Base-by-base conservation (phyloP, 371 early-diverging fungal genomes). In the Lichtheimia corymbifera region DNA sequence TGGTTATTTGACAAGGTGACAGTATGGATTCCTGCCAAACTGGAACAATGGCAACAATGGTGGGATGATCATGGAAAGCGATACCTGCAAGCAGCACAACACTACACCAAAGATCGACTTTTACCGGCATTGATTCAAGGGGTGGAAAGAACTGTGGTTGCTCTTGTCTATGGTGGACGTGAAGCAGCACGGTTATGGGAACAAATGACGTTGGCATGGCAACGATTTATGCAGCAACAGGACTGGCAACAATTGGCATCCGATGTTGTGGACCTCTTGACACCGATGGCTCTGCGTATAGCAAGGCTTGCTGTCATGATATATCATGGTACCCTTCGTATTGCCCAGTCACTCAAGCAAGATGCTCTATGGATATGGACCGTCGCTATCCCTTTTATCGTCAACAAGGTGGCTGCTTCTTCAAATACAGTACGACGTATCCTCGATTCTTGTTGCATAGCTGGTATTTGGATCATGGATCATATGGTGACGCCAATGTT, bases 1-100 rank as follows among this genome's bases (percentile, higher is more conserved):
- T 78, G 75, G 75, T 54, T 78, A 2, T 78, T 69, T 54, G 66
- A 74, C 9, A 68, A 53, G 5, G 65, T 67, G 9, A 78, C 75
- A 0, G 62, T 67, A 0, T 59, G 64, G 28, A 3, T 78, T 15
- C 79, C 79, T 2, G 20, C 25, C 0, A 62, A 53, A 22, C 35
- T 58, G 3, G 53, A 61, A 4, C 49, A 63, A 25, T 24, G 47
- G 0, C 65, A 65, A 25, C 1, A 12, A 5, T 78, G 75, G 75
- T 78, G 73, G 75, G 20, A 11, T 6, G 22, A 45, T 2, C 54
- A 17, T 13, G 77, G 77, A 2, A 45, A 58, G 2, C 61, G 67
- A 11, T n/a, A 17, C 3, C 58, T 24, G 27, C 27, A 53, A 2
- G 18, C 13, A 15, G 35, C 17, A 20, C 30, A 59, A 13, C n/a